Conservation (phyloP, 371 early-diverging fungal species). For the Thermomucor indicae-seudaticae region DNA sequence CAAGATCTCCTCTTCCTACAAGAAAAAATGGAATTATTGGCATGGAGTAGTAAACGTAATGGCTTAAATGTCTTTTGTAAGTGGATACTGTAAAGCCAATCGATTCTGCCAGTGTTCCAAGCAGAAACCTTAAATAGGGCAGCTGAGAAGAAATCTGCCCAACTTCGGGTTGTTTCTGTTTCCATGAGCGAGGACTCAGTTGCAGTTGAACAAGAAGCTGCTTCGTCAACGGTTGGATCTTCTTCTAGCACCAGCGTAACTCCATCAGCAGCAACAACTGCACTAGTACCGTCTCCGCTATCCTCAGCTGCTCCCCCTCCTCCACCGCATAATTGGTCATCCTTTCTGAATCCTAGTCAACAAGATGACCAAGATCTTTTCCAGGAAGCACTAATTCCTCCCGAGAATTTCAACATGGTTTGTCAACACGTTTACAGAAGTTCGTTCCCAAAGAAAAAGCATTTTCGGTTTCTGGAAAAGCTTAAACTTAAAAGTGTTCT, state of each 20-base stretch:
- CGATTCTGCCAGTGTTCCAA: too few species aligned
- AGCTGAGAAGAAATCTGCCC: too few species aligned
- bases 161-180: too few species aligned
- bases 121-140: too few species aligned
- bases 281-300: background rate
- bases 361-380: constrained; percentile 41
- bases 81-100: too few species aligned
- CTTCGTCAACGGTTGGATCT: too few species aligned
- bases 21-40: too few species aligned
- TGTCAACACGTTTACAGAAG: constrained; percentile 87
- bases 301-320: background rate
- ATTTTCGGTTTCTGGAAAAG: constrained; percentile 88
- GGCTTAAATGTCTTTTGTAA: too few species aligned
- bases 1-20: too few species aligned
- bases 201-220: too few species aligned
- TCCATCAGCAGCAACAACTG: background rate
- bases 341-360: constrained; percentile 12
- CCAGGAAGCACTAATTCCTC: constrained; percentile 76
- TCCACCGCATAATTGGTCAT: constrained; percentile 1
- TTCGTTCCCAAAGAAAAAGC: constrained; percentile 87
- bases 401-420: constrained; percentile 93
- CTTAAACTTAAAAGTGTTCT: constrained; percentile 86
- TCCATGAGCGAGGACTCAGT: too few species aligned
- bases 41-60: too few species aligned
- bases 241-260: background rate